Evolutionary conservation across 257 asterid species (phyloP).

Genomic region (Euphrasia confusa): DNA sequence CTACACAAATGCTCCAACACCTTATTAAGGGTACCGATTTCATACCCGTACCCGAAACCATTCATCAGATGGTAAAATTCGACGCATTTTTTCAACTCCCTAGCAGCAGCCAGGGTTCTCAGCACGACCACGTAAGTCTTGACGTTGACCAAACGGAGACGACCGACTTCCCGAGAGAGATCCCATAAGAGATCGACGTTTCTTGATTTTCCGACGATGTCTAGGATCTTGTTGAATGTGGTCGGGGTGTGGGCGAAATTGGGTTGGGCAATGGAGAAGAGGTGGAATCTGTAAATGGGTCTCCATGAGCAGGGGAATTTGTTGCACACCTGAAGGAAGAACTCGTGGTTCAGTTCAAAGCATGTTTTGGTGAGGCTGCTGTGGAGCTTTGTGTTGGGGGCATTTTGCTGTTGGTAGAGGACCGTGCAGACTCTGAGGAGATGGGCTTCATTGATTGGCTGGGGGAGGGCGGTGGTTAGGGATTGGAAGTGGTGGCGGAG

Average conservation of each 20-base stretch:
- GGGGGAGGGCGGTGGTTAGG: constrained; percentile 27
- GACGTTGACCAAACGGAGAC: constrained; percentile 47
- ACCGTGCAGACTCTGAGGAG: constrained; percentile 72
- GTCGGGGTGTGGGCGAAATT: constrained; percentile 59
- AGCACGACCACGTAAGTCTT: constrained; percentile 60
- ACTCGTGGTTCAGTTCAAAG: constrained; percentile 67
- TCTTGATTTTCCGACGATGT: constrained; percentile 73
- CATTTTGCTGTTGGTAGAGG: constrained; percentile 86
- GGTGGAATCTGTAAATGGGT: constrained; percentile 74
- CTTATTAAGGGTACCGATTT: constrained; percentile 47
- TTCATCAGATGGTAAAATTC: constrained; percentile 78
- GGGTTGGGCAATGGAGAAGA: constrained; percentile 43
- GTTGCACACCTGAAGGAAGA: constrained; percentile 84
- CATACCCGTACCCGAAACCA: constrained; percentile 57
- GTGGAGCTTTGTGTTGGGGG: constrained; percentile 52
- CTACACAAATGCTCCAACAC: constrained; percentile 56
- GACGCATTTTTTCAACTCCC: constrained; percentile 82
- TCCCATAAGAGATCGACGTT: constrained; percentile 82
- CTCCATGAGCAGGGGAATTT: constrained; percentile 81
- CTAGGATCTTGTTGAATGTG: constrained; percentile 73
- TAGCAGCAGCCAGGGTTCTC: constrained; percentile 58
- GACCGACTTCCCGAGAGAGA: constrained; percentile 54
- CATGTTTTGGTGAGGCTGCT: constrained; percentile 42
- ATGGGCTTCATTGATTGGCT: constrained; percentile 45
- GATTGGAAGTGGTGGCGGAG: constrained; percentile 34